These are phyloP conservation scores for Ulmus americana DNA, from an alignment of 331 rosid species.

Conservation along the genomic window DNA sequence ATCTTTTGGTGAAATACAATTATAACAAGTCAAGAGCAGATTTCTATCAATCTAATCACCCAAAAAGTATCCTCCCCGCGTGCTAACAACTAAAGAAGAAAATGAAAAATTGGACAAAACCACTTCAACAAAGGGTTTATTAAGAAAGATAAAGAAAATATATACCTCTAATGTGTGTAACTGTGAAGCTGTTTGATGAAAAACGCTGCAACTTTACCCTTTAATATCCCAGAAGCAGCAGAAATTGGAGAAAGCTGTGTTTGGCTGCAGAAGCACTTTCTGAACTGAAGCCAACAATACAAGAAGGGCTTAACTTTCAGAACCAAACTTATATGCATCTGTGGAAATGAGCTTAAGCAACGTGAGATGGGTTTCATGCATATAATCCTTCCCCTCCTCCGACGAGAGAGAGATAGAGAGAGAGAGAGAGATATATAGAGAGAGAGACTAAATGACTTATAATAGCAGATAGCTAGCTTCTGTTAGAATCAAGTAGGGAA, in stretches of 20 bases:
- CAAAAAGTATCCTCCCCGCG: neutral
- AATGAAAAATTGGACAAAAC: neutral
- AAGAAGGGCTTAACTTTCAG: slow-evolving; percentile 19
- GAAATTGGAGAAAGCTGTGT: slow-evolving; percentile 25
- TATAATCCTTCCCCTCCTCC: slow-evolving; percentile 16
- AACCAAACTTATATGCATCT: slow-evolving; percentile 23
- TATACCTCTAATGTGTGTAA: slow-evolving; percentile 32
- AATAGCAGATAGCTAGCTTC: slow-evolving; percentile 9
- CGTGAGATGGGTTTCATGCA: slow-evolving; percentile 41
- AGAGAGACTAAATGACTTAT: slow-evolving; percentile 2
- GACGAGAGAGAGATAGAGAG: slow-evolving; percentile 19
- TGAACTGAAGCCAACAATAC: slow-evolving; percentile 26
- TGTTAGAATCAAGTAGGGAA: slow-evolving; percentile 20
- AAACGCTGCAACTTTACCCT: slow-evolving; percentile 27
- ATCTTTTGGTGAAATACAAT: slow-evolving; percentile 1
- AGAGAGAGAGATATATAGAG: slow-evolving; percentile 18
- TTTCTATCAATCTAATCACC: slow-evolving; percentile 11
- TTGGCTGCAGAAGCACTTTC: slow-evolving; percentile 17
- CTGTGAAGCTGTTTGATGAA: slow-evolving; percentile 8
- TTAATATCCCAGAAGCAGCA: slow-evolving; percentile 22
- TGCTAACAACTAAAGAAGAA: neutral
- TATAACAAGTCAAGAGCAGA: slow-evolving; percentile 6
- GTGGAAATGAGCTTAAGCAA: slow-evolving; percentile 24
- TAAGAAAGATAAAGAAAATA: slow-evolving; percentile 17
- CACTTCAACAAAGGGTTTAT: neutral